These are phyloP conservation scores for Rhizopus microsporus DNA, from an alignment of 371 early-diverging fungal species.

Conservation along the genomic window DNA sequence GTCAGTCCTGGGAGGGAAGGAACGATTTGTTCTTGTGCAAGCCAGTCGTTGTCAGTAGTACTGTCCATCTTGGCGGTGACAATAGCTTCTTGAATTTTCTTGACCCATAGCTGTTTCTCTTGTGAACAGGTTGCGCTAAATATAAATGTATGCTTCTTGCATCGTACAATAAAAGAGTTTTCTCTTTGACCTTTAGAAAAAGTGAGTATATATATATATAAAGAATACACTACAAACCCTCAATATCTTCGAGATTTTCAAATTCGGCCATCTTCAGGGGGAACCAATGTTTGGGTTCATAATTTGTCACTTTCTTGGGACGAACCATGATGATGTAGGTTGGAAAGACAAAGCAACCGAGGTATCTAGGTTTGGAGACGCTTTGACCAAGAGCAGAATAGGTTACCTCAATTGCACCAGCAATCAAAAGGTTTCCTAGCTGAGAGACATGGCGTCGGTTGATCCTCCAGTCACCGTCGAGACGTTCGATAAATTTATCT, in stretches of 20 bases:
- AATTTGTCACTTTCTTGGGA: slow-evolving; percentile 52
- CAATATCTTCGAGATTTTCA: slow-evolving; percentile 44
- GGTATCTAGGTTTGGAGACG: slow-evolving; percentile 41
- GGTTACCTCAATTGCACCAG: slow-evolving; percentile 49
- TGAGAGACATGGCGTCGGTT: slow-evolving; percentile 29
- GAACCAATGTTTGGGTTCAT: slow-evolving; percentile 64
- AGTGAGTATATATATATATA: not conserved
- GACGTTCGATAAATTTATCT: slow-evolving; percentile 36
- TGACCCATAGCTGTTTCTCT: slow-evolving; percentile 47
- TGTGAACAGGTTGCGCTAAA: slow-evolving; percentile 48
- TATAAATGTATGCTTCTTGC: slow-evolving; percentile 47
- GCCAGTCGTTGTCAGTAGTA: slow-evolving; percentile 1
- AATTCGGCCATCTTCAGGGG: slow-evolving; percentile 52
- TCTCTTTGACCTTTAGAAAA: slow-evolving; percentile 29
- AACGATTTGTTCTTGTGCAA: slow-evolving; percentile 27
- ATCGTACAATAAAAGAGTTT: slow-evolving; percentile 39
- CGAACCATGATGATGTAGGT: slow-evolving; percentile 55
- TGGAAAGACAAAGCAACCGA: slow-evolving; percentile 59
- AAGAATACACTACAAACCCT: slow-evolving; percentile 21
- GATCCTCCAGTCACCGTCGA: slow-evolving; percentile 44
- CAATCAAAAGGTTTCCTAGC: slow-evolving; percentile 36
- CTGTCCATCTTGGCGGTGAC: slow-evolving; percentile 17
- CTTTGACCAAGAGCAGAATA: slow-evolving; percentile 42
- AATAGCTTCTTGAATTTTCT: slow-evolving; percentile 37
- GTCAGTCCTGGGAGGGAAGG: slow-evolving; percentile 34